A percentile compares a stretch with the other conserved stretches of the same genome.
Evolutionary conservation across 176 grass and related monocot genomes (phyloP).

Genomic region (Elymus sibiricus): DNA sequence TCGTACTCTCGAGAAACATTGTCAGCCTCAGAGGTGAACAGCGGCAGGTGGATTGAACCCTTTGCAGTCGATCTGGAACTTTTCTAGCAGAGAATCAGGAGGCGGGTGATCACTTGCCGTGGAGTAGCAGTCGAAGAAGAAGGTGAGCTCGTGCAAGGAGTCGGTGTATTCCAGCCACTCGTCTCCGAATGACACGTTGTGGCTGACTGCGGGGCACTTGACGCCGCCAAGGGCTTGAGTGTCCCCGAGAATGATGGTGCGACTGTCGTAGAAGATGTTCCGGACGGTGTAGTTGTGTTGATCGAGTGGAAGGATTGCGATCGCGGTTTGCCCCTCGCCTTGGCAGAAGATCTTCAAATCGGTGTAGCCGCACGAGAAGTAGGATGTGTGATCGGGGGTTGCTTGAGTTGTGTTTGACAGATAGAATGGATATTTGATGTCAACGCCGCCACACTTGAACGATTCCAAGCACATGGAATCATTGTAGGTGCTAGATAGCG

Average conservation of each 20-base stretch:
- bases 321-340: accelerated
- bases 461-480: background rate
- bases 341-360: conserved; percentile 21
- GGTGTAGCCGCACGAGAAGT: conserved; percentile 41
- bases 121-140: conserved; percentile 24
- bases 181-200: background rate
- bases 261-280: background rate
- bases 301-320: background rate
- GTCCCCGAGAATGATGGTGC: background rate
- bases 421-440: conserved; percentile 16
- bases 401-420: accelerated
- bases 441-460: background rate
- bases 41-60: accelerated
- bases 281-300: background rate
- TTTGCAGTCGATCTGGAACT: accelerated
- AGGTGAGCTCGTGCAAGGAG: background rate
- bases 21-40: accelerated
- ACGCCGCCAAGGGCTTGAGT: background rate
- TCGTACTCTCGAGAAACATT: accelerated
- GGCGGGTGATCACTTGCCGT: accelerated
- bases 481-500: background rate
- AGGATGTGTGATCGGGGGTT: accelerated
- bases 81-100: accelerated
- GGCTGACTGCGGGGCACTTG: background rate
- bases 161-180: background rate